Percentiles rank a stretch among this genome's conserved stretches.
phyloP scores from a whole-genome alignment of 768 basidiomycete species.

The Termitomyces sp. region DNA sequence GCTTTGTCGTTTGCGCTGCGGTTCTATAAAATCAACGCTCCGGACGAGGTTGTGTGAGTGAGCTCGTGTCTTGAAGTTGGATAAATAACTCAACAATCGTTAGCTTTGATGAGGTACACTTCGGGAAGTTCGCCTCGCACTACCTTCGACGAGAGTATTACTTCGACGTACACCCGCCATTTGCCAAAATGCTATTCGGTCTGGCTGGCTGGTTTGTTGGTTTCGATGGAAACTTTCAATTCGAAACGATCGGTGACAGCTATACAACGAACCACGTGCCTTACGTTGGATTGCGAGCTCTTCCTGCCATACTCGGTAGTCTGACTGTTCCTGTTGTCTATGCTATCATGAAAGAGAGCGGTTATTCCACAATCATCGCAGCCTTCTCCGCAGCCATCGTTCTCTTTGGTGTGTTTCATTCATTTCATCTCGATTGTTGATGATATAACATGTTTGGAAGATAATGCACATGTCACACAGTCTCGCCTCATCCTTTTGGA shows the following conservation, averaged over 20 bases:
- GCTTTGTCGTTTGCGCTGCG: conserved; percentile 77
- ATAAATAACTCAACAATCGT: not conserved
- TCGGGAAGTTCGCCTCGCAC: conserved; percentile 96
- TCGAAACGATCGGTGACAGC: conserved; percentile 94
- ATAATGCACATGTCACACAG: conserved; percentile 94
- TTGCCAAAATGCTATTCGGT: conserved; percentile 93
- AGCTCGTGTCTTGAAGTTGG: not conserved
- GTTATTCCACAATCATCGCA: conserved; percentile 88
- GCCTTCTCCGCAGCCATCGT: conserved; percentile 86
- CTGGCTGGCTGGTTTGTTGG: conserved; percentile 96
- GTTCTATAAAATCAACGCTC: conserved; percentile 93
- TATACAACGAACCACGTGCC: conserved; percentile 87
- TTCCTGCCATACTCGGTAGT: conserved; percentile 89
- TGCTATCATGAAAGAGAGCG: conserved; percentile 96
- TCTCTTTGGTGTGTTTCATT: conserved; percentile 70
- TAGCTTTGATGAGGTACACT: conserved; percentile 98
- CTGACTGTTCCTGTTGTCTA: conserved; percentile 90
- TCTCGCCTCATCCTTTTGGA: conserved; percentile 96
- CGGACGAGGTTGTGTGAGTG: conserved; percentile 91
- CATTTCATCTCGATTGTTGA: not conserved
- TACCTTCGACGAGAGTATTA: conserved; percentile 94
- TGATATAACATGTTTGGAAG: conserved; percentile 34
- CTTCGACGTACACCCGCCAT: conserved; percentile 98
- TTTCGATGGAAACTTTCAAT: conserved; percentile 90
- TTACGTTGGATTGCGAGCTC: conserved; percentile 88